Evolutionary conservation across 805 yeast species (phyloP).

Genomic region (Suhomyces faveliae): DNA sequence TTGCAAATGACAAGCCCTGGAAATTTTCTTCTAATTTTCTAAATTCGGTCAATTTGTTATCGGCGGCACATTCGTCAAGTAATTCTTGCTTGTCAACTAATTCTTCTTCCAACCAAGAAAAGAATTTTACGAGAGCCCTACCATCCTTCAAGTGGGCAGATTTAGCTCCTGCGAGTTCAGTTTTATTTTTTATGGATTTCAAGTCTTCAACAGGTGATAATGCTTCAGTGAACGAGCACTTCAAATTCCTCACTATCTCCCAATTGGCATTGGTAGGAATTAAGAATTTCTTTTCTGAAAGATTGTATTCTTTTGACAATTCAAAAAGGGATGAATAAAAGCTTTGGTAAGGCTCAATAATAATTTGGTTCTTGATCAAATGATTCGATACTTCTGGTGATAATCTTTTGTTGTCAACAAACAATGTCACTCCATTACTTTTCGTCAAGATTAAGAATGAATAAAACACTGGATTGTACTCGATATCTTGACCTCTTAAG

Average conservation of each 20-base stretch:
- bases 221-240: constrained; percentile 27
- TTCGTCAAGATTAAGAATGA: constrained; percentile 36
- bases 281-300: constrained; percentile 28
- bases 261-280: constrained; percentile 36
- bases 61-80: constrained; percentile 61
- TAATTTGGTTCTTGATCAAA: constrained; percentile 25
- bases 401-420: constrained; percentile 43
- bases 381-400: constrained; percentile 24
- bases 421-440: constrained; percentile 34
- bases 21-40: constrained; percentile 45
- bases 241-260: constrained; percentile 38
- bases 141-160: constrained; percentile 59
- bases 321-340: constrained; percentile 45
- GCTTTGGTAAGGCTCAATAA: constrained; percentile 41
- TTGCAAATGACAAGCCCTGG: constrained; percentile 67
- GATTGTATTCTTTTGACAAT: constrained; percentile 35
- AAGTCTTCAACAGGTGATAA: constrained; percentile 47
- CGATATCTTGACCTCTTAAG: constrained; percentile 54
- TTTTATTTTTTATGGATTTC: constrained; percentile 50
- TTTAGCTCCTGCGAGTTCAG: constrained; percentile 51
- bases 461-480: constrained; percentile 54
- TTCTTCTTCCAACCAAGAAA: constrained; percentile 59
- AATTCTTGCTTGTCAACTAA: constrained; percentile 39
- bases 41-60: constrained; percentile 42
- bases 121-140: constrained; percentile 50